phyloP scores from a whole-genome alignment of 352 stramenopile genomes.

The Phytopythium ostracodes region DNA sequence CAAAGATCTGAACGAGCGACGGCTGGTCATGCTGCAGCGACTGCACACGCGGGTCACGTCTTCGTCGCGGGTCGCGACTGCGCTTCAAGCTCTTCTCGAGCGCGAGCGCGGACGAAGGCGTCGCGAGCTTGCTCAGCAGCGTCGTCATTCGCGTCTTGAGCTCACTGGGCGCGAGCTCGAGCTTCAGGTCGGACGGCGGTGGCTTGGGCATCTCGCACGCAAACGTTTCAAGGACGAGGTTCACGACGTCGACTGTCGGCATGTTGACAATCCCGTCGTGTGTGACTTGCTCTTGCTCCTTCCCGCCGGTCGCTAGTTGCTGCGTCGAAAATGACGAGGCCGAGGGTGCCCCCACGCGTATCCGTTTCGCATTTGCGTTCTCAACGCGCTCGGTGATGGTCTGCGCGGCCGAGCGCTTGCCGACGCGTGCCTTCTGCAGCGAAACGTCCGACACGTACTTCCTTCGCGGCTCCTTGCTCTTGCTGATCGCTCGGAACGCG shows the following conservation, averaged over 20 bases:
- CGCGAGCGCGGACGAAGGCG: conserved; percentile 70
- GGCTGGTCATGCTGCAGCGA: conserved; percentile 37
- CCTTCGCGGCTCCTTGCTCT: conserved; percentile 70
- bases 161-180: conserved; percentile 66
- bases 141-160: conserved; percentile 65
- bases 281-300: conserved; percentile 29
- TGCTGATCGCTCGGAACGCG: conserved; percentile 73
- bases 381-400: conserved; percentile 57
- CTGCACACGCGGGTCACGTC: conserved; percentile 36
- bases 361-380: conserved; percentile 48
- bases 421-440: conserved; percentile 55
- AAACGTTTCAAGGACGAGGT: conserved; percentile 72
- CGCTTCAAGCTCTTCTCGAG: conserved; percentile 65
- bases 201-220: conserved; percentile 47
- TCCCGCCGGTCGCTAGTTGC: conserved; percentile 9
- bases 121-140: conserved; percentile 57
- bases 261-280: conserved; percentile 76
- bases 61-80: conserved; percentile 59
- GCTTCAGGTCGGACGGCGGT: conserved; percentile 40
- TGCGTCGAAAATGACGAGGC: conserved; percentile 5
- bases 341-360: conserved; percentile 25
- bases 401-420: conserved; percentile 61
- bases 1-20: conserved; percentile 63
- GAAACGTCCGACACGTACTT: conserved; percentile 75
- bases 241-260: conserved; percentile 58